Percentiles rank a stretch among this genome's conserved stretches.
phyloP scores from a whole-genome alignment of 805 yeast species.

The Myxozyma neglecta region DNA sequence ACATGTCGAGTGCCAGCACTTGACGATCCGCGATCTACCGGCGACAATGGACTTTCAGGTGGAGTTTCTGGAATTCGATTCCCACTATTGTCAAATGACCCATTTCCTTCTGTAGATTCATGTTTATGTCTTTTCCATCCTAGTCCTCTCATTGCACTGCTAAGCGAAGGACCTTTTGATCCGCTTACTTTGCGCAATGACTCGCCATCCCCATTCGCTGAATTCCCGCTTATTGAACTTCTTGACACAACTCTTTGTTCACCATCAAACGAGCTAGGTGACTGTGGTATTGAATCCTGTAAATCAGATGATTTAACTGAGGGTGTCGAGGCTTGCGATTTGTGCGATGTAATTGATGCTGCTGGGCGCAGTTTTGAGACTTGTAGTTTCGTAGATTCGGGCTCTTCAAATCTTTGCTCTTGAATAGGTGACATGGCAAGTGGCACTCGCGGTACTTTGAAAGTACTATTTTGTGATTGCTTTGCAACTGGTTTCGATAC shows the following conservation, averaged over 20 bases:
- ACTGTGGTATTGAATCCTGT: background rate
- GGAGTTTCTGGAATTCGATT: background rate
- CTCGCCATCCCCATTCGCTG: background rate
- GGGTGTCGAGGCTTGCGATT: background rate
- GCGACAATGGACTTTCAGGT: background rate
- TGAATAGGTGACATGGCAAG: background rate
- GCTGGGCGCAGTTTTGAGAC: background rate
- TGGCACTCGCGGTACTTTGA: background rate
- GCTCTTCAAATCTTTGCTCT: background rate
- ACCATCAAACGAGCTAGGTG: background rate
- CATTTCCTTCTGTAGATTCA: background rate
- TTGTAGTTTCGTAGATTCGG: background rate
- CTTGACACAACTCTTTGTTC: background rate
- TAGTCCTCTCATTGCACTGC: constrained; percentile 1
- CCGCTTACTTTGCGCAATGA: constrained; percentile 2
- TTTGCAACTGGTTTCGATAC: background rate
- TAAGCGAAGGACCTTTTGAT: background rate
- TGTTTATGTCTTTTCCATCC: constrained; percentile 9
- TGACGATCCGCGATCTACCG: background rate
- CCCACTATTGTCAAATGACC: background rate
- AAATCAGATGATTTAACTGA: background rate
- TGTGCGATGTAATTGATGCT: background rate
- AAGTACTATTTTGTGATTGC: background rate
- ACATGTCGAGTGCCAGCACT: background rate
- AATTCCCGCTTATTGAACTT: background rate